Evolutionary conservation across 2,329 filamentous ascomycete genomes (phyloP).

Genomic region (Zasmidium cellare): DNA sequence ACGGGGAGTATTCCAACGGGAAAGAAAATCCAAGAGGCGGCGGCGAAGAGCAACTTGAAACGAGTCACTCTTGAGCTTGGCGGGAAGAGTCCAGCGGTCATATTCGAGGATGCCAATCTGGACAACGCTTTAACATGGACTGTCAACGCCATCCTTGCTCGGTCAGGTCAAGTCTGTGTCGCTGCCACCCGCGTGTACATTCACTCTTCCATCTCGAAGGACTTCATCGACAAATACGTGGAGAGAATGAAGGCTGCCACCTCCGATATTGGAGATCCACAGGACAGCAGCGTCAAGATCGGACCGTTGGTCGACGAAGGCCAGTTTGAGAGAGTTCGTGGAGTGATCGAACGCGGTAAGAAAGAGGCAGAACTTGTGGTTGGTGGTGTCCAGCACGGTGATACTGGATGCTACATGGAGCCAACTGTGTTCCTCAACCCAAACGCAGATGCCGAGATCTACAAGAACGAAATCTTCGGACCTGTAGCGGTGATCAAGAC

Average conservation of each 20-base stretch:
- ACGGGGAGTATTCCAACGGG: constrained; percentile 62
- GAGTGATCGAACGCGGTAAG: constrained; percentile 12
- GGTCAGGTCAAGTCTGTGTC: constrained; percentile 57
- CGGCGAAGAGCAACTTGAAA: constrained; percentile 57
- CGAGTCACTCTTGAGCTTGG: constrained; percentile 62
- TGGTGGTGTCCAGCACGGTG: constrained; percentile 16
- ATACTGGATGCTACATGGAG: constrained; percentile 43
- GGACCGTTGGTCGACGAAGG: constrained; percentile 60
- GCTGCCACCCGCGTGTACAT: constrained; percentile 57
- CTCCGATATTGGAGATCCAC: constrained; percentile 41
- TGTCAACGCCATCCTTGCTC: constrained; percentile 46
- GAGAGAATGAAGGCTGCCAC: constrained; percentile 44
- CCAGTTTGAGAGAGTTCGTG: constrained; percentile 52
- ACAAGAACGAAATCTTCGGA: constrained; percentile 39
- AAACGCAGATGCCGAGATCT: constrained; percentile 37
- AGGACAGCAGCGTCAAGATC: constrained; percentile 43
- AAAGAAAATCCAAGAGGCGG: constrained; percentile 59
- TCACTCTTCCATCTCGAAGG: constrained; percentile 52
- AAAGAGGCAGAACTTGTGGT: constrained; percentile 17
- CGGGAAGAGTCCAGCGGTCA: constrained; percentile 61
- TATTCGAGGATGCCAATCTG: constrained; percentile 59
- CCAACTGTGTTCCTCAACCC: constrained; percentile 49
- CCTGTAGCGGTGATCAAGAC: constrained; percentile 40
- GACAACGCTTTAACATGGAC: constrained; percentile 36
- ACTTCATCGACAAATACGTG: constrained; percentile 41